Evolutionary conservation across 2,329 filamentous ascomycete genomes (phyloP).

Genomic region (Setomelanomma holmii): DNA sequence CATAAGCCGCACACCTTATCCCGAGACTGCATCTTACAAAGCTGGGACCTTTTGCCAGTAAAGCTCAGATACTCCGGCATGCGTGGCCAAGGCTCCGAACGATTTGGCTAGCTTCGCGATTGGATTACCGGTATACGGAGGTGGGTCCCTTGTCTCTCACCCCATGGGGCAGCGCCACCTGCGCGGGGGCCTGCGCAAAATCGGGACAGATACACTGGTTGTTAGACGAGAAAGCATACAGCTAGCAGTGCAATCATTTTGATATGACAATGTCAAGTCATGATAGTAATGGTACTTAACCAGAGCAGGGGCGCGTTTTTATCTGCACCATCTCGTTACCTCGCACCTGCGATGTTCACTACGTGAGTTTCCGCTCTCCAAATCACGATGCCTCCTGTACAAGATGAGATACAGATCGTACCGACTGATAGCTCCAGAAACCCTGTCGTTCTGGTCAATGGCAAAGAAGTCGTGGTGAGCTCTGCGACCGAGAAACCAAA

Average conservation of each 20-base stretch:
- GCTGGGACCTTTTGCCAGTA: too few species aligned
- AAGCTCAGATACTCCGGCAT: slow-evolving; percentile 11
- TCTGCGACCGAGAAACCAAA: slow-evolving; percentile 26
- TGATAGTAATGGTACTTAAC: too few species aligned
- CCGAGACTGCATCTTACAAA: not conserved
- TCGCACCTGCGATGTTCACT: too few species aligned
- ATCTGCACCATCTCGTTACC: too few species aligned
- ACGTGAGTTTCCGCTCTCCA: too few species aligned
- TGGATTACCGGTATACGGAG: slow-evolving; percentile 9
- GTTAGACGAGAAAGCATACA: not conserved
- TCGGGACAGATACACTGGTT: slow-evolving; percentile 1
- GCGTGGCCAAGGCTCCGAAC: slow-evolving; percentile 24
- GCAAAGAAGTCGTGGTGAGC: slow-evolving; percentile 23
- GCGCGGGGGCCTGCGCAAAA: slow-evolving; percentile 4
- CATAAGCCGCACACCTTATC: too few species aligned
- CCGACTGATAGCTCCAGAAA: slow-evolving; percentile 3
- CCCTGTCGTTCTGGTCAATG: slow-evolving; percentile 17
- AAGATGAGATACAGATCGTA: slow-evolving; percentile 5
- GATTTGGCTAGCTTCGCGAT: slow-evolving; percentile 1
- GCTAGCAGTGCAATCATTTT: not conserved
- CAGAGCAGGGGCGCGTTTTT: too few species aligned
- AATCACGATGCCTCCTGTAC: not conserved
- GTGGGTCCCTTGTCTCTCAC: slow-evolving; percentile 4
- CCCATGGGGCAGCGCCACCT: slow-evolving; percentile 8
- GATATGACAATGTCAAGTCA: too few species aligned